Conservation (phyloP, 2,329 filamentous ascomycete species). For the Raffaelea arxii region DNA sequence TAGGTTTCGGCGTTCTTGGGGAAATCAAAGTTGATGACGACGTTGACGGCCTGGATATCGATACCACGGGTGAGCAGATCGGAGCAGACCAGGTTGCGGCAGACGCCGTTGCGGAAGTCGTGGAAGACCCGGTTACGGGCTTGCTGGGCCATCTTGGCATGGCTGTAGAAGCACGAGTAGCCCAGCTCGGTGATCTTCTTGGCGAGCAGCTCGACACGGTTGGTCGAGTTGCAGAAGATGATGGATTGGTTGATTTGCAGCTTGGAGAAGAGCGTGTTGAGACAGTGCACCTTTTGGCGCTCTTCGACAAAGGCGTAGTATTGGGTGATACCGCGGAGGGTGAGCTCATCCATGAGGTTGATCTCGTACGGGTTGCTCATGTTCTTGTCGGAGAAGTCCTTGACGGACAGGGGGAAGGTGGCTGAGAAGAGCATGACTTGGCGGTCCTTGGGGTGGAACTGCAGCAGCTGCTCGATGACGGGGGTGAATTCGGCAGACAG, state of each 20-base stretch:
- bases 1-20: constrained; percentile 99
- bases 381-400: constrained; percentile 97
- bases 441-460: constrained; percentile 92
- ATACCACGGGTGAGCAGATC: constrained; percentile 97
- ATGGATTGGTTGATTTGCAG: constrained; percentile 99
- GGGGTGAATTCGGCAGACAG: constrained; percentile 94
- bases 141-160: constrained; percentile 95
- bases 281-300: constrained; percentile 97
- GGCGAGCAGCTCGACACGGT: constrained; percentile 90
- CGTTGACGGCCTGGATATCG: constrained; percentile 97
- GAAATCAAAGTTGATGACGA: constrained; percentile 99
- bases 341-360: constrained; percentile 98
- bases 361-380: constrained; percentile 96
- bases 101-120: constrained; percentile 96
- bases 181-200: constrained; percentile 99
- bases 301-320: constrained; percentile 99
- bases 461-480: constrained; percentile 89
- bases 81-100: constrained; percentile 95
- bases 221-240: constrained; percentile 99
- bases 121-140: constrained; percentile 98
- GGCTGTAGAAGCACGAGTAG: constrained; percentile 99
- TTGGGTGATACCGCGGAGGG: constrained; percentile 93
- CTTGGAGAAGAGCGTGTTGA: constrained; percentile 98
- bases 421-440: constrained; percentile 99
- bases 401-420: constrained; percentile 93